phyloP scores from a whole-genome alignment of 1,284 basidiomycete genomes.

The Veloboletus limbatus region DNA sequence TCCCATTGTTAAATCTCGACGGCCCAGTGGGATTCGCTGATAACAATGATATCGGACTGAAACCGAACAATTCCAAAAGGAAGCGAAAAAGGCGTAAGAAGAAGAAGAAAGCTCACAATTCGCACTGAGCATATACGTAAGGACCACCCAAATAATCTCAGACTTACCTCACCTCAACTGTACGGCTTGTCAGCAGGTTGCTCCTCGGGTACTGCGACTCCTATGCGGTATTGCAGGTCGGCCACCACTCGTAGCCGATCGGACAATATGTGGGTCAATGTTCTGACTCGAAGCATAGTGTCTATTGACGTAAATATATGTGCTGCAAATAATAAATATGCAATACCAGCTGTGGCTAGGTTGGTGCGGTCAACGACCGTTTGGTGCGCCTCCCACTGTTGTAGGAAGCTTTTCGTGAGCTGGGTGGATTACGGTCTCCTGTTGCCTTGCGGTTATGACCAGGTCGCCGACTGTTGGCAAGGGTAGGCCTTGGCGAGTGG shows the following conservation, averaged over 20 bases:
- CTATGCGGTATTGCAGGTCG: not conserved
- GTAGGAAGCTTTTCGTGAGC: slow-evolving; percentile 24
- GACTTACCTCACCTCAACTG: not conserved
- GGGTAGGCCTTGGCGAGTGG: slow-evolving; percentile 18
- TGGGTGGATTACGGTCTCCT: slow-evolving; percentile 4
- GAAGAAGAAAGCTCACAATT: slow-evolving; percentile 45
- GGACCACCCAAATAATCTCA: not conserved
- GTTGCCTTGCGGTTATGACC: slow-evolving; percentile 13
- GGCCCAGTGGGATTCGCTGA: slow-evolving; percentile 42
- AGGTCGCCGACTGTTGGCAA: slow-evolving; percentile 20
- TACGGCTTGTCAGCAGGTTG: slow-evolving; percentile 1
- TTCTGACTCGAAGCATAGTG: slow-evolving; percentile 1
- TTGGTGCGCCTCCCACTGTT: slow-evolving; percentile 10
- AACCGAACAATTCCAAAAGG: slow-evolving; percentile 36
- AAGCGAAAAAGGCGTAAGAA: slow-evolving; percentile 56
- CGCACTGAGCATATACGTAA: slow-evolving; percentile 22
- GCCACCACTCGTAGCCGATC: not conserved
- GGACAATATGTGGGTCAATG: not conserved
- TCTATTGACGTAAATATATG: slow-evolving; percentile 23
- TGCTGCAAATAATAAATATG: slow-evolving; percentile 22
- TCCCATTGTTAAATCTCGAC: slow-evolving; percentile 54
- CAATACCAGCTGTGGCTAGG: slow-evolving; percentile 3
- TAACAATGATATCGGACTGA: slow-evolving; percentile 27
- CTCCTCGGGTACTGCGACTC: not conserved
- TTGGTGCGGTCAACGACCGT: slow-evolving; percentile 1